Evolutionary conservation across 192 early-diverging fungal species (phyloP).

Genomic region (Polychytrium aggregatum): DNA sequence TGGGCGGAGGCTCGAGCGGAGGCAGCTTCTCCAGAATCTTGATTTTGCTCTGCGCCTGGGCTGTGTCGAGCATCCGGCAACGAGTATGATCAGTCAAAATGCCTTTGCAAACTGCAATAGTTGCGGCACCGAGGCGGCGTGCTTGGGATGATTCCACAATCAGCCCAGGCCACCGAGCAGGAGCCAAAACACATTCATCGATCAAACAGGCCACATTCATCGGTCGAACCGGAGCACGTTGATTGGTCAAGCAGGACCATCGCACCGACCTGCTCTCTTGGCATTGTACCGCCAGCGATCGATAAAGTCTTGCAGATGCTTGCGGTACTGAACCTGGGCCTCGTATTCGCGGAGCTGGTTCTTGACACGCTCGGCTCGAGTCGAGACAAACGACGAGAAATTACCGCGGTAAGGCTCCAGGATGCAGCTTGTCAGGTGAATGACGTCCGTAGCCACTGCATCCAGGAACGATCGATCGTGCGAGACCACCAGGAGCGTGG

Average conservation of each 20-base stretch:
- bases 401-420: constrained; percentile 95
- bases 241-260: not conserved
- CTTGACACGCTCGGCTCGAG: constrained; percentile 82
- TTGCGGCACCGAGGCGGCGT: no score
- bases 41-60: constrained; percentile 95
- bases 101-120: no score
- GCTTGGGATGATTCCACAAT: no score
- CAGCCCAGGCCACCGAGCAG: no score
- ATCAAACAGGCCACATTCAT: no score
- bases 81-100: constrained; percentile 1
- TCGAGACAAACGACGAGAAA: constrained; percentile 80
- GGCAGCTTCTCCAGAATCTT: constrained; percentile 98
- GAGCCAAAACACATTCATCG: no score
- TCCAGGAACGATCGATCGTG: constrained; percentile 98
- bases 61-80: constrained; percentile 19
- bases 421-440: constrained; percentile 86
- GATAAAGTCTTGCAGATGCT: constrained; percentile 96
- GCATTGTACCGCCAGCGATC: constrained; percentile 99
- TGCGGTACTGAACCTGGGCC: constrained; percentile 83
- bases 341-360: constrained; percentile 92
- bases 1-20: constrained; percentile 69
- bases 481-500: constrained; percentile 89
- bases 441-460: constrained; percentile 91
- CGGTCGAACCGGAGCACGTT: not conserved
- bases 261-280: constrained; percentile 51